These are phyloP conservation scores for Leptographium wingfieldii DNA, from an alignment of 2,329 filamentous ascomycete species.

Conservation along the genomic window DNA sequence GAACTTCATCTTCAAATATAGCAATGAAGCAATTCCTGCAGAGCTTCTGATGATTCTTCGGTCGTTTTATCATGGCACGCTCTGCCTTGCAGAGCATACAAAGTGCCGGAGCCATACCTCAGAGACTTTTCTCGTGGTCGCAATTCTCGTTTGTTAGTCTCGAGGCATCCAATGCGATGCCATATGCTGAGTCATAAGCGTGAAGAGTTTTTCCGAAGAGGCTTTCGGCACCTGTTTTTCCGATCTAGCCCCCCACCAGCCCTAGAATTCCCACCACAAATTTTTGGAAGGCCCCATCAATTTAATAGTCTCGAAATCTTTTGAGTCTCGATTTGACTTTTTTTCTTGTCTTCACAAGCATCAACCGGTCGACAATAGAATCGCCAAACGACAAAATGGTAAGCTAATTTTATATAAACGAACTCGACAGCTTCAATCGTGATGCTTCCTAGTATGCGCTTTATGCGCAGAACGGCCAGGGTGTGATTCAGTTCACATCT, in stretches of 20 bases:
- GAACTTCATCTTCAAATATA: constrained; percentile 85
- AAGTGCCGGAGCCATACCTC: constrained; percentile 59
- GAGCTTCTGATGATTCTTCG: constrained; percentile 88
- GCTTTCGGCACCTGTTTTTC: constrained; percentile 4
- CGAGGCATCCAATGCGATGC: not conserved
- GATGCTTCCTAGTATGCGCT: constrained; percentile 13
- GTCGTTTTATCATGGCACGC: constrained; percentile 79
- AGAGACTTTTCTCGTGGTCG: not conserved
- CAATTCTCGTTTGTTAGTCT: not conserved
- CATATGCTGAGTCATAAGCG: not conserved
- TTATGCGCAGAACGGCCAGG: constrained; percentile 12
- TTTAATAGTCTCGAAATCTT: constrained; percentile 3
- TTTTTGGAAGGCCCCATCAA: constrained; percentile 2
- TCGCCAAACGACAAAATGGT: constrained; percentile 43
- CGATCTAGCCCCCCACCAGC: constrained; percentile 11
- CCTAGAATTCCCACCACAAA: constrained; percentile 11
- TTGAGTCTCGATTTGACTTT: constrained; percentile 14
- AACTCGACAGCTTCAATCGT: constrained; percentile 43
- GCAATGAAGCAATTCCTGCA: constrained; percentile 80
- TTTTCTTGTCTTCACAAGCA: constrained; percentile 14
- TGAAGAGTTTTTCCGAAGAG: not conserved
- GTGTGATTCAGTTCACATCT: constrained; percentile 5
- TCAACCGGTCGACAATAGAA: constrained; percentile 31
- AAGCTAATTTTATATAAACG: constrained; percentile 32
- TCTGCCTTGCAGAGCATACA: constrained; percentile 67